Evolutionary conservation across 139 green algal genomes (phyloP), one percentile per base, ranked within the genome.

Genomic region (Ettlia oleoabundans): DNA sequence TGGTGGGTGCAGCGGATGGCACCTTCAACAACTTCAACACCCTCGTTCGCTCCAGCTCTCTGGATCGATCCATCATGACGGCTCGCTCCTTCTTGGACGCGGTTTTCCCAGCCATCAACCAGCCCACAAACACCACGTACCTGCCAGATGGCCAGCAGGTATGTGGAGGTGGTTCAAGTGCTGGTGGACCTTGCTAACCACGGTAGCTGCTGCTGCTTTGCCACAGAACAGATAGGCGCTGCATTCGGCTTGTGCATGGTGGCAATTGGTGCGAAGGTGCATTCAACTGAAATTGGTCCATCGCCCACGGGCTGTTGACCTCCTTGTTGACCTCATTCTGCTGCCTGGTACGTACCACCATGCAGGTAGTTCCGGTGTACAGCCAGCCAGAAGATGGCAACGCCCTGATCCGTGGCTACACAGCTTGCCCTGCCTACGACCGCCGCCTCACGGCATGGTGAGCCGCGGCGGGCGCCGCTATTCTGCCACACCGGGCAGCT

Each of bases 11-110:
- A 19, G 35, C 67, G 3, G 79, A 53, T 38, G 85, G 85, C 21
- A 66, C 47, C 0, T 91, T 84, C 40, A 85, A 81, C 78, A 92
- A 92, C 82, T 92, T 76, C 64, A 86, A 92, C 83, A 84, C 78
- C 0, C 61, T 76, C 21, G 53, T 89, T 0, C 73, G 73, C 51
- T 82, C 62, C 33, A 80, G 42, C 30, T 71, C 73, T 22, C 81
- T 92, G 26, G 89, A 91, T 55, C 82, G 89, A 8, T 82, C 87
- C 55, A 81, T 91, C 53, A 83, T 87, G 83, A 89, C 81, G 1
- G 87, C 84, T 10, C 61, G 67, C 38, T 78, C 81, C 70, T 89
- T 89, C 81, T 51, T 89, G 13, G 47, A 41, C 18, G 85, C 33
- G 32, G 81, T 80, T 22, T 75, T 89, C 32, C 73, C 85, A 30